Evolutionary conservation across 1,139 yeast genomes (phyloP).

Genomic region (Candida labiduridarum): DNA sequence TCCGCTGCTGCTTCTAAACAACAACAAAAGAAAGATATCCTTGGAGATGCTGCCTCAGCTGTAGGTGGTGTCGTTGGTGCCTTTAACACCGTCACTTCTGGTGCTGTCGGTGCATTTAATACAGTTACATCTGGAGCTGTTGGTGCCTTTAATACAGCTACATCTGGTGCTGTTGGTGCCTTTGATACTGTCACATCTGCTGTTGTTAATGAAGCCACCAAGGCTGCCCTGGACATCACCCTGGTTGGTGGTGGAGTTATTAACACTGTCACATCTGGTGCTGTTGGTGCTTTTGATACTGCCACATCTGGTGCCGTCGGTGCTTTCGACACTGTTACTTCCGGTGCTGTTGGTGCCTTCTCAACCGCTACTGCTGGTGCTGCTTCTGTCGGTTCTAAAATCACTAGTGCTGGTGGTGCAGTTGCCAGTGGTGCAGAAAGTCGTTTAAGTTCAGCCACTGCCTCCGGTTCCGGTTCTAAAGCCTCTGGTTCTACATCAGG

Average conservation of each 20-base stretch:
- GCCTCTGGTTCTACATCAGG: constrained; percentile 4
- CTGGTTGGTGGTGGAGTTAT: constrained; percentile 7
- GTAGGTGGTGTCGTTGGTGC: constrained; percentile 2
- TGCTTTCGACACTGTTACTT: constrained; percentile 6
- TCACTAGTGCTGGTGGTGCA: neutral
- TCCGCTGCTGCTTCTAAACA: constrained; percentile 1
- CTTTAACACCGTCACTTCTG: constrained; percentile 2
- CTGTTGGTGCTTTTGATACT: constrained; percentile 5
- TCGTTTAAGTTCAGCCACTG: neutral
- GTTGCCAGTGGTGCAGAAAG: neutral
- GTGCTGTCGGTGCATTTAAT: neutral
- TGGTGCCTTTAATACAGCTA: neutral
- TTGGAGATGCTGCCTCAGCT: constrained; percentile 4
- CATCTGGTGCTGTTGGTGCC: constrained; percentile 8
- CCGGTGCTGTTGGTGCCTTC: constrained; percentile 7
- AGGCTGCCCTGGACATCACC: constrained; percentile 3
- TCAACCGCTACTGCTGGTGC: constrained; percentile 9
- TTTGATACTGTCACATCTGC: constrained; percentile 6
- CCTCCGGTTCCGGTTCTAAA: neutral
- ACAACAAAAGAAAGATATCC: neutral
- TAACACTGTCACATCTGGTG: constrained; percentile 5
- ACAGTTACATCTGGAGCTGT: constrained; percentile 10
- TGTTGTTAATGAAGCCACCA: constrained; percentile 4
- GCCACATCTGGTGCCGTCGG: constrained; percentile 7
- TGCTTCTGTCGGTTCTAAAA: neutral